Evolutionary conservation across 768 basidiomycete genomes (phyloP), one percentile per base, ranked within the genome.

Genomic region (Rubroboletus pulcherrimus): DNA sequence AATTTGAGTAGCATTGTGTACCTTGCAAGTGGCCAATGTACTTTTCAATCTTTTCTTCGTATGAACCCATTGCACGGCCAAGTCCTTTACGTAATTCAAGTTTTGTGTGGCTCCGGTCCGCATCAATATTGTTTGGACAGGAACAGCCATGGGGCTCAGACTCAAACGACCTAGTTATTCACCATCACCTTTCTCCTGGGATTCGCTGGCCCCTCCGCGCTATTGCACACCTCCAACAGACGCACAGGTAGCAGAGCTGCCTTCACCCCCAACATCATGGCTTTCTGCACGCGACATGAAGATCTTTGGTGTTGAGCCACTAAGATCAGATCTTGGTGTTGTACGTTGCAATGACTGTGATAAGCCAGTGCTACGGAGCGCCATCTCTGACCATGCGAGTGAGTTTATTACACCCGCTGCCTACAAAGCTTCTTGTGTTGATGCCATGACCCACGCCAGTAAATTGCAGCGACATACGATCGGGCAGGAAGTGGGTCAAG

Each of bases 281-380:
- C 84, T 95, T 14, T 82, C 87, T 29, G 91, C 89, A 8, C 80
- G 81, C 45, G 91, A 94, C 65, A 94, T 93, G 93, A 88, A 87
- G 76, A 79, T 89, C 57, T 96, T 89, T 70, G 92, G 92, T 33
- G 78, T 85, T 3, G 77, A 85, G 53, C 91, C 93, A 7, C 78
- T 95, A 15, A 79, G 78, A 43, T 83, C 85, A 3, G 86, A 89
- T 54, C 71, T 89, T 11, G 80, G 80, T 31, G 69, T 84, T 37
- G 83, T 89, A 53, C 84, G 80, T 52, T 98, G 95, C 73, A 80
- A 74, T 44, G 86, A 93, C 39, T 98, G 95, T 70, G 77, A 75
- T 41, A 95, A 93, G 71, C 88, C 90, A 0, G 74, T 94, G 9
- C 76, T 96, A 30, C 81, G 85, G 54, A 91, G 86, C 63, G 87